Conservation (phyloP, 495 filamentous ascomycete species). For the Aspergillus haitiensis region DNA sequence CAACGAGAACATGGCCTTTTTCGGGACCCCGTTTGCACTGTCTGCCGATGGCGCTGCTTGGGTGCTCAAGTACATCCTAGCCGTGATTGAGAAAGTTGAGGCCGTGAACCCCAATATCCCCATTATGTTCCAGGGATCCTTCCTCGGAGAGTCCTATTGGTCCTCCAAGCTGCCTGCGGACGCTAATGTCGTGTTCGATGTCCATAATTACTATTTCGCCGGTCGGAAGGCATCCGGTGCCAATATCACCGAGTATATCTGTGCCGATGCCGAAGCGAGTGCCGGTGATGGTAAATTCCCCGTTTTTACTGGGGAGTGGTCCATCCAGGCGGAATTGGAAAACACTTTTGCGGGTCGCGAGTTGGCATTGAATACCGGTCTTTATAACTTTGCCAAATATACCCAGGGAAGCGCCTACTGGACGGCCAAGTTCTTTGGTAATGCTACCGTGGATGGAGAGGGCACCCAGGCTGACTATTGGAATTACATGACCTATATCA, state of each 20-base stretch:
- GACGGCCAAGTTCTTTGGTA: conserved; percentile 30
- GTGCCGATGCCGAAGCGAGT: conserved; percentile 22
- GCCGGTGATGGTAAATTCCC: conserved; percentile 35
- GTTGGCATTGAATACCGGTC: conserved; percentile 28
- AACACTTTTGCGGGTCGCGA: conserved; percentile 27
- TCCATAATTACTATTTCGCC: conserved; percentile 35
- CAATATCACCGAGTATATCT: conserved; percentile 27
- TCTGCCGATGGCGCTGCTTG: conserved; percentile 29
- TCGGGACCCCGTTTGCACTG: conserved; percentile 32
- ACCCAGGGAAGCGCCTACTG: conserved; percentile 31
- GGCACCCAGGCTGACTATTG: conserved; percentile 32
- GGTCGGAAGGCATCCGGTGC: conserved; percentile 24
- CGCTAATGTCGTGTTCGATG: conserved; percentile 34
- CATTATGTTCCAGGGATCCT: conserved; percentile 36
- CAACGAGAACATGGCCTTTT: conserved; percentile 27
- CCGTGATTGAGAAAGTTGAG: conserved; percentile 26
- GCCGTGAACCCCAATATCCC: conserved; percentile 27
- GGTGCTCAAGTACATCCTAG: conserved; percentile 29
- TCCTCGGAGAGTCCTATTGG: conserved; percentile 31
- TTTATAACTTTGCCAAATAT: conserved; percentile 25
- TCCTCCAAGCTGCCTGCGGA: conserved; percentile 20
- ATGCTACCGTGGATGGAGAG: conserved; percentile 25
- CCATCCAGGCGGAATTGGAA: conserved; percentile 25
- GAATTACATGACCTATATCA: conserved; percentile 26
- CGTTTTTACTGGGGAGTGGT: conserved; percentile 34